A percentile compares a stretch with the other conserved stretches of the same genome.
Evolutionary conservation across 2,329 filamentous ascomycete species (phyloP).

Genomic region (Coniella vitis): DNA sequence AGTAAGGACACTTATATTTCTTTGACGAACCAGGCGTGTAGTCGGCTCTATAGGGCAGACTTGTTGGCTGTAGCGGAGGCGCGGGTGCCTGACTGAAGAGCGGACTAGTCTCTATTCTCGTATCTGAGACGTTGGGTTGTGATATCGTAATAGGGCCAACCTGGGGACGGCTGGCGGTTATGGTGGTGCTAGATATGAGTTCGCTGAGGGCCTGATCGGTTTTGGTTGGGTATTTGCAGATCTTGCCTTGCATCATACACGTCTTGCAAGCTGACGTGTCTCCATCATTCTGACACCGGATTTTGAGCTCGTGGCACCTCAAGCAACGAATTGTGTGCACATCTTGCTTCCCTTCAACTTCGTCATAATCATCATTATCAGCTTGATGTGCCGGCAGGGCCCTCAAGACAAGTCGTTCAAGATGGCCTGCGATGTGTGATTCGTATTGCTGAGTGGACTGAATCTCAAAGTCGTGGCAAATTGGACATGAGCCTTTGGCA

Average conservation of each 20-base stretch:
- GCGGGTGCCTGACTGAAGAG: slow-evolving; percentile 34
- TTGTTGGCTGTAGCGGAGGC: slow-evolving; percentile 45
- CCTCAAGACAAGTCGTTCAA: neutral
- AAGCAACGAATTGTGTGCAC: neutral
- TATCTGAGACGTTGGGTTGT: slow-evolving; percentile 26
- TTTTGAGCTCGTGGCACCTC: slow-evolving; percentile 74
- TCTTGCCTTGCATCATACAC: slow-evolving; percentile 63
- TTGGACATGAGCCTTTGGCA: neutral
- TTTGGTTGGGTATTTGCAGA: slow-evolving; percentile 68
- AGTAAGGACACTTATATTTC: slow-evolving; percentile 95
- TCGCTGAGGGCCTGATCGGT: slow-evolving; percentile 46
- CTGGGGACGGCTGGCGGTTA: slow-evolving; percentile 48
- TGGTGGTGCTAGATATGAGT: slow-evolving; percentile 45
- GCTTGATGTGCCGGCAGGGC: neutral
- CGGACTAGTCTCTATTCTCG: slow-evolving; percentile 36
- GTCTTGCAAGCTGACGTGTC: slow-evolving; percentile 67
- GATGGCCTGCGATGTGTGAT: neutral
- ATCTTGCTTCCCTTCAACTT: neutral
- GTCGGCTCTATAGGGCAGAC: slow-evolving; percentile 42
- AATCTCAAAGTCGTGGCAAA: neutral
- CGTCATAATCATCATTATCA: neutral
- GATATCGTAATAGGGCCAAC: slow-evolving; percentile 29
- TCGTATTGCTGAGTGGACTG: neutral
- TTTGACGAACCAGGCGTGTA: slow-evolving; percentile 64
- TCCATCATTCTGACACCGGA: slow-evolving; percentile 79